Percentiles rank a stretch among this genome's conserved stretches.
phyloP scores from a whole-genome alignment of 495 filamentous ascomycete genomes.

The Aspergillus carlsbadensis region DNA sequence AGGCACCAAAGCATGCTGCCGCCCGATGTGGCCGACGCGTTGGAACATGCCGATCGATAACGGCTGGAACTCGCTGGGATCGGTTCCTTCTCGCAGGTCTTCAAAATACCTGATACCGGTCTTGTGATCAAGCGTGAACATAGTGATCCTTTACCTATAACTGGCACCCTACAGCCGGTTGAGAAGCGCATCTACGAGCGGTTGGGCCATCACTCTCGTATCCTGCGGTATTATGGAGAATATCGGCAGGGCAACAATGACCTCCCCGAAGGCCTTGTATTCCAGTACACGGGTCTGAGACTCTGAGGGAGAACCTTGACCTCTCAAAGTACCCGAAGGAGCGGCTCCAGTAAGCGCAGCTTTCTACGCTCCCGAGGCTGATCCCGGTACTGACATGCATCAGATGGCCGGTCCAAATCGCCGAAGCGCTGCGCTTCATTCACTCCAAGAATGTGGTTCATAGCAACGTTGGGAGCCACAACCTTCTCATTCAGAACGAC shows the following conservation, averaged over 20 bases:
- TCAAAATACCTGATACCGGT: background rate
- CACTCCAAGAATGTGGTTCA: constrained; percentile 1
- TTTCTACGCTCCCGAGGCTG: background rate
- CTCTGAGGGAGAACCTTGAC: background rate
- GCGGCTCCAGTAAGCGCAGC: background rate
- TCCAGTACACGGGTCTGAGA: background rate
- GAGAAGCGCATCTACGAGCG: constrained; percentile 9
- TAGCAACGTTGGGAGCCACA: background rate
- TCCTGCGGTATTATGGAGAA: constrained; percentile 7
- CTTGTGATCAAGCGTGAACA: background rate
- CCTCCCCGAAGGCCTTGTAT: constrained; percentile 1
- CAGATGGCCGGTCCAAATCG: constrained; percentile 1
- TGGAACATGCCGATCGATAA: background rate
- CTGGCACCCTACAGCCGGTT: background rate
- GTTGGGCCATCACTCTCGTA: background rate
- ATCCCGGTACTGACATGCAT: too few relatives aligned
- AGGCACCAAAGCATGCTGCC: background rate
- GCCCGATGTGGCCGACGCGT: background rate
- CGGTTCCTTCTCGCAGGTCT: background rate
- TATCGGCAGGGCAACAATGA: background rate
- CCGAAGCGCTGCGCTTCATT: background rate
- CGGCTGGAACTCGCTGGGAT: background rate
- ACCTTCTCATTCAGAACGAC: constrained; percentile 1
- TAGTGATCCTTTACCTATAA: background rate
- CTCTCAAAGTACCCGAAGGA: background rate